Evolutionary conservation across 169 alveolate genomes (phyloP).

Genomic region (Plasmodium billcollinsi): DNA sequence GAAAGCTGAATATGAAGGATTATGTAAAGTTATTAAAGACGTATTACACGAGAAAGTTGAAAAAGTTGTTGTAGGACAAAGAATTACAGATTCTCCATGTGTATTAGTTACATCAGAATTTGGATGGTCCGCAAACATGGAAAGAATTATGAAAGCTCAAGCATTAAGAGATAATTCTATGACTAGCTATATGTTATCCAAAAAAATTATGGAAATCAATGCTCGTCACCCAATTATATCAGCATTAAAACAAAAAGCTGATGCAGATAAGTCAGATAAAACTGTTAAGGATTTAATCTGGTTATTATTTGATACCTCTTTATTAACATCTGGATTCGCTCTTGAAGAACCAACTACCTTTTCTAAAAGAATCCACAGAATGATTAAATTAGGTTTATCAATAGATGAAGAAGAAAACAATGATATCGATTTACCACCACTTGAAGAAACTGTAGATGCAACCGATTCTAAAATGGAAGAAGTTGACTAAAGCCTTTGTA

Average conservation of each 20-base stretch:
- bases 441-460: constrained; percentile 90
- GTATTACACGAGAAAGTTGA: constrained; percentile 99
- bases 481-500: constrained; percentile 90
- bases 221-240: constrained; percentile 97
- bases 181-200: constrained; percentile 96
- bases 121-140: constrained; percentile 99
- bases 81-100: constrained; percentile 99
- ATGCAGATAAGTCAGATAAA: constrained; percentile 97
- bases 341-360: constrained; percentile 99
- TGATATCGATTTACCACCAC: constrained; percentile 93
- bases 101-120: constrained; percentile 98
- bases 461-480: constrained; percentile 97
- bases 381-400: constrained; percentile 99
- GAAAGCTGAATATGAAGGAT: constrained; percentile 97
- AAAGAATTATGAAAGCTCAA: constrained; percentile 99
- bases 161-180: constrained; percentile 98
- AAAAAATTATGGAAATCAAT: constrained; percentile 99
- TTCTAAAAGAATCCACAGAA: constrained; percentile 98
- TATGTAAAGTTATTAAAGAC: constrained; percentile 98
- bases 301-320: constrained; percentile 98
- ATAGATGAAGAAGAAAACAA: constrained; percentile 96
- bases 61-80: constrained; percentile 96
- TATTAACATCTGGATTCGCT: constrained; percentile 98
- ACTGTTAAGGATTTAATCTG: constrained; percentile 99
- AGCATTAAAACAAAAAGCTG: constrained; percentile 97